A percentile compares a stretch with the other conserved stretches of the same genome.
Conservation (phyloP, 805 yeast species). For the Metschnikowia corniflorae region DNA sequence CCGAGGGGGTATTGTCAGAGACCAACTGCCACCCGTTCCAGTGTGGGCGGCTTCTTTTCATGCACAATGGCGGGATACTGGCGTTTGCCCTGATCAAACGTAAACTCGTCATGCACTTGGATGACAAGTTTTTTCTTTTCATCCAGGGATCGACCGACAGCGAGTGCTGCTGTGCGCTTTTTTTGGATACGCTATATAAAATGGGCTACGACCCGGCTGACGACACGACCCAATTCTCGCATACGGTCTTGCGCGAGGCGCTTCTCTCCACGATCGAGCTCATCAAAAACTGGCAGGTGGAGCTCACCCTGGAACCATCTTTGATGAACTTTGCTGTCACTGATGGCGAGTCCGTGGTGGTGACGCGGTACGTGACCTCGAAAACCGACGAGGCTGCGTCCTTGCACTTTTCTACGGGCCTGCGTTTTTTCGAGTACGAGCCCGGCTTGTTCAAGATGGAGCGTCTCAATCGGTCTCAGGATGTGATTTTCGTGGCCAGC, state of each 20-base stretch:
- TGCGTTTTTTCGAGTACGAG: slow-evolving; percentile 81
- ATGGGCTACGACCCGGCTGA: slow-evolving; percentile 71
- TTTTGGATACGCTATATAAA: slow-evolving; percentile 68
- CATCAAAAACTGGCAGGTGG: slow-evolving; percentile 77
- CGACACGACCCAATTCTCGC: slow-evolving; percentile 37
- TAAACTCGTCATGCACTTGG: slow-evolving; percentile 62
- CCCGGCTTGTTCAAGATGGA: slow-evolving; percentile 96
- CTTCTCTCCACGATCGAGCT: slow-evolving; percentile 67
- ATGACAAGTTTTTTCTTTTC: slow-evolving; percentile 72
- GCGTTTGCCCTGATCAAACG: slow-evolving; percentile 73
- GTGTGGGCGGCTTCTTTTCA: slow-evolving; percentile 82
- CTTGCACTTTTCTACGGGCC: slow-evolving; percentile 89
- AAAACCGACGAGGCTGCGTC: slow-evolving; percentile 95
- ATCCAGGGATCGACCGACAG: slow-evolving; percentile 96
- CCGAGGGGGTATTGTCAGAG: slow-evolving; percentile 90
- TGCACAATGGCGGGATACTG: slow-evolving; percentile 94
- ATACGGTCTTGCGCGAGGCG: slow-evolving; percentile 61
- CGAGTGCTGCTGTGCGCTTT: slow-evolving; percentile 91
- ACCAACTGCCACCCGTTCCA: slow-evolving; percentile 97
- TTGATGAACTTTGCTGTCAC: slow-evolving; percentile 91
- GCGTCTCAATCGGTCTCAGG: slow-evolving; percentile 85
- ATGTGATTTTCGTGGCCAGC: slow-evolving; percentile 93
- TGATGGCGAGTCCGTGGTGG: slow-evolving; percentile 84
- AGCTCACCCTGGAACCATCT: slow-evolving; percentile 62
- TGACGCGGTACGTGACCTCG: slow-evolving; percentile 84